These are phyloP conservation scores for Earliella scabrosa DNA, from an alignment of 1,284 basidiomycete genomes.

Conservation along the genomic window DNA sequence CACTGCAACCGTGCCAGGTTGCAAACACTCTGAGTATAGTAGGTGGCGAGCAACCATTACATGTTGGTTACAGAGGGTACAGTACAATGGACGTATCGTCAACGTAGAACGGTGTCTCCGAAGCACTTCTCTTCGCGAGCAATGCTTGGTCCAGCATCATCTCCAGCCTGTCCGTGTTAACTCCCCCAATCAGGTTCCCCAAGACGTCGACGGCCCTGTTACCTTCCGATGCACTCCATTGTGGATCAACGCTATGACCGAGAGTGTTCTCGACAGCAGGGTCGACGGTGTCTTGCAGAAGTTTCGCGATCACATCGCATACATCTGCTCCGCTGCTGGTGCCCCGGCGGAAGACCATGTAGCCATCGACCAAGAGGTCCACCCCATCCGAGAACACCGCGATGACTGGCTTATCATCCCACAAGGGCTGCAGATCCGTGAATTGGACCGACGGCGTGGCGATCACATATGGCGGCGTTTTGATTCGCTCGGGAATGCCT, in stretches of 20 bases:
- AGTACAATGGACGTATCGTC: constrained; percentile 7
- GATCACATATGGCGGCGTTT: constrained; percentile 6
- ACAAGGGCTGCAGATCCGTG: constrained; percentile 2
- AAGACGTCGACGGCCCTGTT: constrained; percentile 5
- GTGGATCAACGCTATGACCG: neutral
- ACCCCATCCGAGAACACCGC: constrained; percentile 11
- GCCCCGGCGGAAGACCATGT: neutral
- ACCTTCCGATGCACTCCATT: neutral
- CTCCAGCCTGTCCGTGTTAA: neutral
- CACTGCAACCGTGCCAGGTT: too few relatives aligned
- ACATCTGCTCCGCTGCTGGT: constrained; percentile 1
- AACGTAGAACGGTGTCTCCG: constrained; percentile 5
- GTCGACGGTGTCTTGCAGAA: constrained; percentile 1
- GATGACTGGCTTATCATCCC: neutral
- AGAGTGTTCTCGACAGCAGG: neutral
- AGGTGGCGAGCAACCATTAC: neutral
- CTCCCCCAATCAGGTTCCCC: constrained; percentile 9
- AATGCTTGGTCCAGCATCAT: constrained; percentile 3
- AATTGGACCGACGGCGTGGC: constrained; percentile 4
- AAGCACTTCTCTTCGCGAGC: neutral
- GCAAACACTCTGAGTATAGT: too few relatives aligned
- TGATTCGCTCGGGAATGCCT: neutral
- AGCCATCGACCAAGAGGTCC: constrained; percentile 8
- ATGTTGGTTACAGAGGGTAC: neutral
- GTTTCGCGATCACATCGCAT: neutral